Evolutionary conservation across 306 rosid species (phyloP), one percentile per base, ranked within the genome.

Genomic region (Ormosia semicastrata): DNA sequence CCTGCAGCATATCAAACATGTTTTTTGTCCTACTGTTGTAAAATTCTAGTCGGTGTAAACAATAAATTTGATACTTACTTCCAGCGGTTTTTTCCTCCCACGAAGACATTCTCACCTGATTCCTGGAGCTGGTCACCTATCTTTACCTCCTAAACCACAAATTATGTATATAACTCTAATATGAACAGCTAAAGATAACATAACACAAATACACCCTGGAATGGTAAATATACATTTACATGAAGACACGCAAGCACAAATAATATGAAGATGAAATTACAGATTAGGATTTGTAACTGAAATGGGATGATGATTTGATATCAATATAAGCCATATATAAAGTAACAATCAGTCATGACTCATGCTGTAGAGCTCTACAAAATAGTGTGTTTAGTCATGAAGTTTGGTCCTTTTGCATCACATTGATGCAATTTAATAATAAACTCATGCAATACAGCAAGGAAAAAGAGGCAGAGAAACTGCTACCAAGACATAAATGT

Each of bases 41-140:
- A 85, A 70, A 73, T 46, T 80, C 67, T 14, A 65, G 71, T 17
- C 6, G 70, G 56, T 13, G 43, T 12, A 41, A 65, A 69, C 56
- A 50, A 2, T 33, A 24, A 74, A 46, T 14, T 6, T 8, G 64
- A 24, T 64, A 84, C 99, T 80, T 89, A 95, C 99, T 92, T 95
- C 99, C 99, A 95, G 8, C 98, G 94, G 73, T 95, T 95, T 87
- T 93, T 84, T 41, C 99, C 99, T 6, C 99, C 99, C 58, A 93
- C 97, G 0, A 94, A 94, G 72, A 79, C 99, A 85, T 95, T 95
- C 85, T 95, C 98, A 67, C 98, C 99, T 0, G 99, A 95, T 39
- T 89, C 93, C 77, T 89, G 76, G 71, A 95, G 98, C 88, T 90
- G 85, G 0, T 95, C 97, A 64, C 99, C 98, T 33, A 95, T 79